Evolutionary conservation across 208 protist genomes (phyloP), one percentile per base, ranked within the genome.

Genomic region (Leishmania braziliensis): DNA sequence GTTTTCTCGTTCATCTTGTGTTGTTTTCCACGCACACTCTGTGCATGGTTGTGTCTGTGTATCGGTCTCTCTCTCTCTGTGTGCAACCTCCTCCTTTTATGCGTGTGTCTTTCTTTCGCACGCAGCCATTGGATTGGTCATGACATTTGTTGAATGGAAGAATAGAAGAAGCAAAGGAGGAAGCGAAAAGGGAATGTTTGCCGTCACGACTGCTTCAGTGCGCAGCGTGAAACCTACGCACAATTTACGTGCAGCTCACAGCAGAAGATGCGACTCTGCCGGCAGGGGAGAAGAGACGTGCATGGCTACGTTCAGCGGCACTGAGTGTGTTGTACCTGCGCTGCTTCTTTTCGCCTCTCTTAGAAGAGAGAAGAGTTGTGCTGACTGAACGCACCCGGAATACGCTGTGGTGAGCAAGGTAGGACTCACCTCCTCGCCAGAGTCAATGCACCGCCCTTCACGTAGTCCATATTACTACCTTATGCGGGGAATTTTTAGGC

Each of bases 91-190:
- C 53, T 56, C 53, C 10, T 12, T 56, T 20, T 20, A 29, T 73
- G 69, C 4, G 69, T 50, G 20, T 26, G 8, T 72, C 39, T 73
- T 23, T 33, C 46, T 54, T n/a, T 14, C 48, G 26, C 69, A 53
- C 69, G 4, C 69, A 73, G 69, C 9, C 69, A 73, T 54, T 73
- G 69, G 23, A 53, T 73, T 2, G 46, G 43, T 14, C 69, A 54
- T 53, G 69, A 46, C 53, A 73, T 73, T 48, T 26, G 69, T 73
- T 73, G 69, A 51, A 29, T 46, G 69, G 69, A 73, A 53, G 23
- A 46, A 51, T 53, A 48, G 69, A 18, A 16, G 46, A 73, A 48
- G 5, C 39, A 39, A 33, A n/a, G 10, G 69, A 33, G 16, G 53
- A 36, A 73, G 0, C 39, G 10, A 46, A 73, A 50, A 18, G 46